Evolutionary conservation across 2,329 filamentous ascomycete genomes (phyloP).

Genomic region (Elsinoe necatrix): DNA sequence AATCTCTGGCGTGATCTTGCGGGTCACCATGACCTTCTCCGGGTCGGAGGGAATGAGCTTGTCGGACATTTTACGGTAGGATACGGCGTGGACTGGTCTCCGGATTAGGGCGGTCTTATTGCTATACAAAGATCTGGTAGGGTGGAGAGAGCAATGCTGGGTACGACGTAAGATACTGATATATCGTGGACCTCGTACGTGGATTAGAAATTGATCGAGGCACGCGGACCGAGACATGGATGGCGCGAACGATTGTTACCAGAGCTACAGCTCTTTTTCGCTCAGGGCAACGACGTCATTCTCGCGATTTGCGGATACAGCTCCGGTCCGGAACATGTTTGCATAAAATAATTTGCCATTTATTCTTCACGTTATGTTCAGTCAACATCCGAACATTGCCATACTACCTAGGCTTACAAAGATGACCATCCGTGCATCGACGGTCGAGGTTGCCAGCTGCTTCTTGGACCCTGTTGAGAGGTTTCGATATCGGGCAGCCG

Average conservation of each 20-base stretch:
- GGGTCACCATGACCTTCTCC: slow-evolving; percentile 79
- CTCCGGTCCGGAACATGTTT: neutral
- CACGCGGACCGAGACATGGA: neutral
- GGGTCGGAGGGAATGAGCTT: slow-evolving; percentile 53
- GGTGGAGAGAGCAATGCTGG: neutral
- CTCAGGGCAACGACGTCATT: slow-evolving; percentile 1
- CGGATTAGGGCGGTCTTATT: neutral
- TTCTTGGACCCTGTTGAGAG: no score
- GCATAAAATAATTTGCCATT: neutral
- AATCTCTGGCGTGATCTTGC: slow-evolving; percentile 70
- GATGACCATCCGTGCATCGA: neutral
- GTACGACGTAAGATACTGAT: neutral
- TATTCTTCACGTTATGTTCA: neutral
- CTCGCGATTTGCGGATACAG: neutral
- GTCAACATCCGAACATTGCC: slow-evolving; percentile 5
- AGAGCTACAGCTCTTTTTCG: neutral
- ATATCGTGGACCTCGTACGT: neutral
- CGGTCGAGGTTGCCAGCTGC: no score
- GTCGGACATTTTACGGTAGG: slow-evolving; percentile 23
- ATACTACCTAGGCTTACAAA: neutral
- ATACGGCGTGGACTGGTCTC: neutral
- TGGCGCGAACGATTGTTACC: neutral
- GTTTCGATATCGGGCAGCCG: no score
- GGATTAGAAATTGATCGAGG: slow-evolving; percentile 1
- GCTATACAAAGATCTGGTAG: neutral